phyloP scores from a whole-genome alignment of 164 flowering plant genomes.

The Aristolochia californica region DNA sequence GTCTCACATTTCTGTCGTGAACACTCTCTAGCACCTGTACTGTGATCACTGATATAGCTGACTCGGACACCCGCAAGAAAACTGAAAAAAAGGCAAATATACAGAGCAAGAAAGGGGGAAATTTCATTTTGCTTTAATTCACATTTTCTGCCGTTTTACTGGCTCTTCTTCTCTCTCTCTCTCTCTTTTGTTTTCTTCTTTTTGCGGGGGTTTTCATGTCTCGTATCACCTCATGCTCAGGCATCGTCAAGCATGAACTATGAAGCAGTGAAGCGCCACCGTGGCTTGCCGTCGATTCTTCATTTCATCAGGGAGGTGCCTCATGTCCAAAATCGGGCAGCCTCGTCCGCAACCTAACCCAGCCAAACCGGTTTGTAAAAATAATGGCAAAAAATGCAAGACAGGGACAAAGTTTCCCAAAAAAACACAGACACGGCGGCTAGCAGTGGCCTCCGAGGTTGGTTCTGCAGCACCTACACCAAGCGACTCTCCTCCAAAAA shows the following conservation, averaged over 20 bases:
- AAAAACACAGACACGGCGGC: background rate
- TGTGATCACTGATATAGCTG: background rate
- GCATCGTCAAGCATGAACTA: no score
- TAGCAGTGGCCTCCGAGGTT: background rate
- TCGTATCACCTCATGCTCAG: no score
- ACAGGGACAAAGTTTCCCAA: background rate
- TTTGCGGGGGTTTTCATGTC: no score
- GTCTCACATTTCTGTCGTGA: slow-evolving; percentile 1
- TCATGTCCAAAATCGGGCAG: background rate
- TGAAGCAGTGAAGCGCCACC: background rate
- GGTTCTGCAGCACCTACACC: no score
- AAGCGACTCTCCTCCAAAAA: slow-evolving; percentile 37
- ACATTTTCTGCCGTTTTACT: background rate
- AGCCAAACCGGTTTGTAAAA: background rate
- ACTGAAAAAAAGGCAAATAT: no score
- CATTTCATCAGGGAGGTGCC: background rate
- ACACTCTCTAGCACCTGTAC: background rate
- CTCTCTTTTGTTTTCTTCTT: background rate
- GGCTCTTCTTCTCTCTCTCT: background rate
- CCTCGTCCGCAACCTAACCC: background rate
- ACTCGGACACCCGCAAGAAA: no score
- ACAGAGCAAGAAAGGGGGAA: no score
- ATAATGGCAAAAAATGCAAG: background rate
- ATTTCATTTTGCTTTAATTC: background rate
- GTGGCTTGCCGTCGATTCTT: background rate